Evolutionary conservation across 768 basidiomycete species (phyloP), one percentile per base, ranked within the genome.

Genomic region (Lepiota venenata): DNA sequence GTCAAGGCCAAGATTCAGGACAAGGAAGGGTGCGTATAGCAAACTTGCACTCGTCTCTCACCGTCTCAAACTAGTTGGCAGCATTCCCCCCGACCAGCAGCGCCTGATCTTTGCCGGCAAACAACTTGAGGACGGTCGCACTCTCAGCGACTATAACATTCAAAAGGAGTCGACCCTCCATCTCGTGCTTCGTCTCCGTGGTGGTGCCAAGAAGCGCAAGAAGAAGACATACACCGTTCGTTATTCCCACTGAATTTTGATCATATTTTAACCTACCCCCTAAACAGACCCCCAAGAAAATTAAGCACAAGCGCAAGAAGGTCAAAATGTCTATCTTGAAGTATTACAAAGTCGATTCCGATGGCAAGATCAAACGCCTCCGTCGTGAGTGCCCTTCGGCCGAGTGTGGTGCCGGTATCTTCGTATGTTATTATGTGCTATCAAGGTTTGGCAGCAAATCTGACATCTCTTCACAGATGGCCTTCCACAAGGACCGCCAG

Each of bases 241-340:
- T 77, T 2, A 22, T n/a, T 44, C 10, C 18, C 32, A 12, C 40
- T 42, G 12, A 18, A 22, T 11, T 21, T 38, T 12, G 12, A n/a
- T 8, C 2, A 53, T 52, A 14, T 61, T 44, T 25, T 18, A 47
- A 18, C 50, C 15, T 29, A 56, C 18, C 25, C 58, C 47, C 42
- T 61, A 37, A 63, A 14, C 63, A 91, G 88, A 96, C 93, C 67
- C 94, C 93, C 74, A 97, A 96, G 84, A 98, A 98, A 84, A 86
- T 97, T 84, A 98, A 97, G 88, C 95, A 96, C 82, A 97, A 97
- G 85, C 88, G 90, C 74, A 98, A 98, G 84, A 97, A 98, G 83
- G 93, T 96, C 81, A 98, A 98, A 88, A 98, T 99, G 93, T 78
- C 94, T 67, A 97, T 98, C 78, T 81, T 99, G 73, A 98, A 98